phyloP scores from a whole-genome alignment of 2,329 filamentous ascomycete genomes.

The Trichoderma hamatum region DNA sequence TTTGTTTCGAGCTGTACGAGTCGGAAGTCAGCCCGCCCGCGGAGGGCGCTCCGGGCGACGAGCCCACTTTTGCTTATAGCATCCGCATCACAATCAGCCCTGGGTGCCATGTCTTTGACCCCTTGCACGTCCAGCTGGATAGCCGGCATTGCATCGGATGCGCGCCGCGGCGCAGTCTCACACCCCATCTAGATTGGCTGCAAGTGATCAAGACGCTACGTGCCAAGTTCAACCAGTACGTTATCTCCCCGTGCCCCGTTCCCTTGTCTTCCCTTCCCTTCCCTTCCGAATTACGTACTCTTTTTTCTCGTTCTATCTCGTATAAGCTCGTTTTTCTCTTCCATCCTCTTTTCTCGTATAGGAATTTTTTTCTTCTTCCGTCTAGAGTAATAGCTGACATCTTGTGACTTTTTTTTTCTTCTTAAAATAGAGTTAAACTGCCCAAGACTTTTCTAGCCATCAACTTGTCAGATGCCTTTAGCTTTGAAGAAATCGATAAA shows the following conservation, averaged over 20 bases:
- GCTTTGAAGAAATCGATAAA: conserved; percentile 60
- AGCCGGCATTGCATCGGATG: conserved; percentile 95
- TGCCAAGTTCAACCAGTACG: conserved; percentile 92
- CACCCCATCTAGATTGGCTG: conserved; percentile 92
- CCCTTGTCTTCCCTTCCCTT: background rate
- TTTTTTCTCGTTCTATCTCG: background rate
- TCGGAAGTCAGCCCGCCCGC: conserved; percentile 70
- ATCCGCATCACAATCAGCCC: conserved; percentile 96
- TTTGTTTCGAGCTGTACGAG: conserved; percentile 97
- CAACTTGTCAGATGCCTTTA: conserved; percentile 65
- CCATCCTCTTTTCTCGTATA: background rate
- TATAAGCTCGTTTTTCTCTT: background rate
- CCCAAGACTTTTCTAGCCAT: conserved; percentile 68
- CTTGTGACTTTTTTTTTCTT: background rate
- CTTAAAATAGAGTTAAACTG: conserved; percentile 64
- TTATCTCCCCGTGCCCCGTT: conserved; percentile 31
- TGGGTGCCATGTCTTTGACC: conserved; percentile 94
- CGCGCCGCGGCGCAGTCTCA: conserved; percentile 85
- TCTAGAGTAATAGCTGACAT: background rate
- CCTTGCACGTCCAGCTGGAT: conserved; percentile 93
- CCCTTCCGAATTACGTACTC: background rate
- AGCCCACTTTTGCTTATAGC: conserved; percentile 84
- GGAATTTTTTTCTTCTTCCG: background rate
- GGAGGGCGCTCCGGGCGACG: conserved; percentile 49
- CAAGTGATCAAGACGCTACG: conserved; percentile 93